A percentile compares a stretch with the other conserved stretches of the same genome.
phyloP scores from a whole-genome alignment of 2,329 filamentous ascomycete species.

The Chaetomiaceae sp. region DNA sequence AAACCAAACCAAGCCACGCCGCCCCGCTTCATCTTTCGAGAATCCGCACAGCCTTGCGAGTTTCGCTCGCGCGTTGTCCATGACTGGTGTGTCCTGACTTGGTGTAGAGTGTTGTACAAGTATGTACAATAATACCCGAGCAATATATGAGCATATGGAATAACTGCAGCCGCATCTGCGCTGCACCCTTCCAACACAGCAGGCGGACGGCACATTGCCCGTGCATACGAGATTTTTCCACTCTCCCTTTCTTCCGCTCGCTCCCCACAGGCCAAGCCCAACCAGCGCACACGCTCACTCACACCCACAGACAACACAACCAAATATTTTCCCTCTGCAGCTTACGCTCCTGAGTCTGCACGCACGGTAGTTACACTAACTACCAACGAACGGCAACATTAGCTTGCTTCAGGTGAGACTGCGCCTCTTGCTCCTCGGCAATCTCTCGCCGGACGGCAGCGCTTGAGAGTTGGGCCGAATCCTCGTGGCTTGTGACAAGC shows the following conservation, averaged over 20 bases:
- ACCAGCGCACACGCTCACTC: background rate
- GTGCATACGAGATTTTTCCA: slow-evolving; percentile 8
- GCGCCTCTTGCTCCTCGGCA: background rate
- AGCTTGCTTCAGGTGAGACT: background rate
- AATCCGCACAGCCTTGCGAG: no score
- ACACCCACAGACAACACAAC: background rate
- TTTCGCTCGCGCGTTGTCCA: no score
- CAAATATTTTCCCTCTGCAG: background rate
- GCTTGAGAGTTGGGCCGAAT: background rate
- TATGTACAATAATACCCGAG: no score
- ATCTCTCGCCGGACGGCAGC: background rate
- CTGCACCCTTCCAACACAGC: background rate
- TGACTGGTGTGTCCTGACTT: no score
- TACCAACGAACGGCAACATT: no score
- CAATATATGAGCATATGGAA: no score
- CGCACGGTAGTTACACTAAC: no score
- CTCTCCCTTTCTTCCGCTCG: background rate
- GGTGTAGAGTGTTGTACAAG: no score
- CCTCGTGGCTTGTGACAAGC: no score
- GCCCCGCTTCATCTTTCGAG: no score
- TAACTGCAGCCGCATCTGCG: background rate
- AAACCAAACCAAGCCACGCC: background rate
- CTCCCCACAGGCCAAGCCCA: background rate
- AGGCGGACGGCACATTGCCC: slow-evolving; percentile 2
- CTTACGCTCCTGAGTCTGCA: no score